Evolutionary conservation across 306 rosid genomes (phyloP).

Genomic region (Casuarina cunninghamiana): DNA sequence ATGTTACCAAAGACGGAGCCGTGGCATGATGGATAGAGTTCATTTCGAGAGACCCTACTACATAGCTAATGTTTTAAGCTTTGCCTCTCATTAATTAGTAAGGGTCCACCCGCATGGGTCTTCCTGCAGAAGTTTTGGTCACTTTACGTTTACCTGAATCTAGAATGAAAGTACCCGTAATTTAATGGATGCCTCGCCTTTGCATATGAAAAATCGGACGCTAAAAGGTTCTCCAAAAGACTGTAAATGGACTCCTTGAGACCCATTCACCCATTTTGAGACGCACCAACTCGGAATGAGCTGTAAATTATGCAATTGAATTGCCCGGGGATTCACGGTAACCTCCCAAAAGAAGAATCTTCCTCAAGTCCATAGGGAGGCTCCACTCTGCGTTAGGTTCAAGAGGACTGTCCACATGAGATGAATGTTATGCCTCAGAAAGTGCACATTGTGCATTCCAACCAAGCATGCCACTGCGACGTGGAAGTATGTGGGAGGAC

Average conservation of each 20-base stretch:
- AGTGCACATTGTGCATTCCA: neutral
- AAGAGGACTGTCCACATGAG: neutral
- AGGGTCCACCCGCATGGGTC: conserved; percentile 35
- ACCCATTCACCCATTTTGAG: neutral
- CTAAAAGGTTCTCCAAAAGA: neutral
- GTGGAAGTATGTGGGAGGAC: neutral
- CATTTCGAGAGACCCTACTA: conserved; percentile 24
- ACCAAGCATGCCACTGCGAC: neutral
- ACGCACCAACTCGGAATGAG: neutral
- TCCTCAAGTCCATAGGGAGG: neutral
- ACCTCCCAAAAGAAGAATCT: too few relatives aligned
- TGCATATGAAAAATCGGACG: neutral
- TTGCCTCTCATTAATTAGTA: conserved; percentile 22
- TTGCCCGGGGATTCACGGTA: too few relatives aligned
- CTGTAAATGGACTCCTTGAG: neutral
- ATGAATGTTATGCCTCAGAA: neutral
- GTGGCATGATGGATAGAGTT: conserved; percentile 25
- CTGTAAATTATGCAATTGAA: too few relatives aligned
- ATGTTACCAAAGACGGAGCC: conserved; percentile 26
- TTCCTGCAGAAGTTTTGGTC: neutral
- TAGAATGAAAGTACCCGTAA: neutral
- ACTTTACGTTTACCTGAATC: conserved; percentile 12
- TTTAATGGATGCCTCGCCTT: neutral
- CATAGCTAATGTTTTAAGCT: conserved; percentile 10
- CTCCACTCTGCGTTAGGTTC: neutral